phyloP scores from a whole-genome alignment of 768 basidiomycete species.

The Tricholoma matsutake region DNA sequence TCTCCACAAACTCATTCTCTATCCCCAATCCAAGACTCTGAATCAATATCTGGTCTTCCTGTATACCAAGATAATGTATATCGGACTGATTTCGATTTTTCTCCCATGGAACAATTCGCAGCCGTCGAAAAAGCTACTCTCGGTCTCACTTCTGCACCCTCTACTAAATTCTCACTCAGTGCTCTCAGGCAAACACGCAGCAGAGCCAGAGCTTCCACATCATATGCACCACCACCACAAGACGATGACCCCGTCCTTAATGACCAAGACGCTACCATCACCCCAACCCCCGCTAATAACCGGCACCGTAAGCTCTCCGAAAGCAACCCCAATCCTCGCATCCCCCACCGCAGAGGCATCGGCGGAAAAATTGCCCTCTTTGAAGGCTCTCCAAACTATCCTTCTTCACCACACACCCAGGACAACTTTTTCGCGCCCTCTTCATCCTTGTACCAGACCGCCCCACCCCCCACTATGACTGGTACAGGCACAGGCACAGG shows the following conservation, averaged over 20 bases:
- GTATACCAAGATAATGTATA: conserved; percentile 64
- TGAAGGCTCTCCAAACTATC: conserved; percentile 55
- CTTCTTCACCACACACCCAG: conserved; percentile 27
- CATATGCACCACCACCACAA: neutral
- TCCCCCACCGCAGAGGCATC: conserved; percentile 51
- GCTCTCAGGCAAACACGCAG: conserved; percentile 13
- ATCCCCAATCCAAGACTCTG: conserved; percentile 18
- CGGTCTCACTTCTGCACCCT: conserved; percentile 49
- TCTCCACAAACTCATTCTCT: conserved; percentile 12
- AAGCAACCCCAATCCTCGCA: conserved; percentile 66
- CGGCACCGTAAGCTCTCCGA: conserved; percentile 79
- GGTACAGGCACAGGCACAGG: conserved; percentile 24
- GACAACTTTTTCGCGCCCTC: conserved; percentile 1
- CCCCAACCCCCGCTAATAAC: conserved; percentile 17
- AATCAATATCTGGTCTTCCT: conserved; percentile 49
- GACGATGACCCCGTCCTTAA: neutral
- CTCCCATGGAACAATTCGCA: conserved; percentile 75
- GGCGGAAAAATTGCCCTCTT: conserved; percentile 91
- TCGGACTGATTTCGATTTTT: conserved; percentile 67
- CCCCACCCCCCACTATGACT: neutral
- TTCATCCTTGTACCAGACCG: conserved; percentile 1
- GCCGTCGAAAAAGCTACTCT: conserved; percentile 61
- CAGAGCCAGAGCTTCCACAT: conserved; percentile 1
- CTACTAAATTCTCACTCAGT: conserved; percentile 36
- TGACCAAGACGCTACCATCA: conserved; percentile 7